Conservation (phyloP, 2,329 filamentous ascomycete species). For the Biscogniauxia mediterranea region DNA sequence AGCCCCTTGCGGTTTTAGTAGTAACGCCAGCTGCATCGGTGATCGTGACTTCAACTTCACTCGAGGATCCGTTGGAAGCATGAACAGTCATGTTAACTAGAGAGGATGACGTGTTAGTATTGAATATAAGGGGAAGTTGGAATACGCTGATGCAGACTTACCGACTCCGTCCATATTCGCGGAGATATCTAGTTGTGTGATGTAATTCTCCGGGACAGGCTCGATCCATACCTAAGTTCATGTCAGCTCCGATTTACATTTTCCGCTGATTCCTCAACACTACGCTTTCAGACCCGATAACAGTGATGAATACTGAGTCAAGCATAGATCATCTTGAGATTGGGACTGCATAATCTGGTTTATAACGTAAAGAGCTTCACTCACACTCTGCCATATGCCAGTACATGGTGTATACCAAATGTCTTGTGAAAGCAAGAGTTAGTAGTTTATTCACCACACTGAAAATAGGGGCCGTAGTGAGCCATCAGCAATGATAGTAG, state of each 20-base stretch:
- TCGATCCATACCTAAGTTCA: conserved; percentile 65
- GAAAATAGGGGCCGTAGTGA: background rate
- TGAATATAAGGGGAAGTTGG: background rate
- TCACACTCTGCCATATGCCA: conserved; percentile 64
- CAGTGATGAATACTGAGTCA: too few species aligned
- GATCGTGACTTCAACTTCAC: conserved; percentile 36
- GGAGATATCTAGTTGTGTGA: conserved; percentile 57
- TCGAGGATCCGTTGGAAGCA: conserved; percentile 27
- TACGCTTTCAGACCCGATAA: too few species aligned
- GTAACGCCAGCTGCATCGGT: conserved; percentile 37
- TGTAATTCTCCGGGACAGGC: conserved; percentile 54
- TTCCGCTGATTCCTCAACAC: too few species aligned
- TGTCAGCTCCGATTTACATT: conserved; percentile 6
- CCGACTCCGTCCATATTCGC: conserved; percentile 55
- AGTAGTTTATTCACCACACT: background rate
- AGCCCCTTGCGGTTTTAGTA: conserved; percentile 44
- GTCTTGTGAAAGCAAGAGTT: background rate
- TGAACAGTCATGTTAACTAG: conserved; percentile 57
- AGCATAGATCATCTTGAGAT: too few species aligned
- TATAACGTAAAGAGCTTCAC: conserved; percentile 1
- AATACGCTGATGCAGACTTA: conserved; percentile 28
- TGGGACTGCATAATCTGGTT: background rate
- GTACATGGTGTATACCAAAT: conserved; percentile 63
- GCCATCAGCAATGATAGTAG: background rate
- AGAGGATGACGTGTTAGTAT: background rate